A percentile compares a stretch with the other conserved stretches of the same genome.
phyloP scores from a whole-genome alignment of 2,329 filamentous ascomycete species.

The Thielaviopsis cerberus region DNA sequence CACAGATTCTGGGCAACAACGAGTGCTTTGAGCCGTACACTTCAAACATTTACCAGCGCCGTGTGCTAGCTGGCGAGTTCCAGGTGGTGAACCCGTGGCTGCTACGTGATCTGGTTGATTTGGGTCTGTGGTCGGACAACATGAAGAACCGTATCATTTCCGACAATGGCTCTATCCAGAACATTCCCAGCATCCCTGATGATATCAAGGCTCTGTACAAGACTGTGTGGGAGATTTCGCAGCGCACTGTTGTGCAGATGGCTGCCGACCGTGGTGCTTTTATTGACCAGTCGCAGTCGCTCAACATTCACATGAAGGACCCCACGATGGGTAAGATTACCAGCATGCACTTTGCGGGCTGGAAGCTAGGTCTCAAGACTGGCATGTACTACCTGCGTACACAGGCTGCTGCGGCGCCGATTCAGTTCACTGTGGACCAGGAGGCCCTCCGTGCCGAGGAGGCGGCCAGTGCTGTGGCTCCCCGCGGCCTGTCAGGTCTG shows the following conservation, averaged over 20 bases:
- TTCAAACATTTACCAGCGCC: constrained; percentile 97
- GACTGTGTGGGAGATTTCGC: constrained; percentile 98
- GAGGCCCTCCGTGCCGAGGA: constrained; percentile 80
- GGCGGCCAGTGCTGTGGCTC: constrained; percentile 41
- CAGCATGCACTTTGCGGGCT: constrained; percentile 96
- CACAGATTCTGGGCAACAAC: constrained; percentile 96
- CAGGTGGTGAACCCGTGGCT: constrained; percentile 99
- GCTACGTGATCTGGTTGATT: constrained; percentile 91
- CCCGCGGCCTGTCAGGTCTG: constrained; percentile 33
- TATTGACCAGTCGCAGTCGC: constrained; percentile 95
- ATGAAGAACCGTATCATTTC: constrained; percentile 99
- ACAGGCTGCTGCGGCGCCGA: constrained; percentile 87
- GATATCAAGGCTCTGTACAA: constrained; percentile 97
- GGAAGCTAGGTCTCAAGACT: constrained; percentile 98
- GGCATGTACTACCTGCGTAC: constrained; percentile 99
- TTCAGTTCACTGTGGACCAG: constrained; percentile 98
- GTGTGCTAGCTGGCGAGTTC: constrained; percentile 95
- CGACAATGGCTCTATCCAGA: constrained; percentile 86
- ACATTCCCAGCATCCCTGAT: constrained; percentile 86
- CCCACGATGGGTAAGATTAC: constrained; percentile 99
- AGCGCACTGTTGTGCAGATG: constrained; percentile 92
- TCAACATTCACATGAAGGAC: constrained; percentile 99
- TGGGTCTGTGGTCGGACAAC: constrained; percentile 95
- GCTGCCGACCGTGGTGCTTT: constrained; percentile 94
- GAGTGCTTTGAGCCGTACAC: constrained; percentile 99